Base-by-base conservation (phyloP, 1,284 basidiomycete species). In the Malassezia restricta region DNA sequence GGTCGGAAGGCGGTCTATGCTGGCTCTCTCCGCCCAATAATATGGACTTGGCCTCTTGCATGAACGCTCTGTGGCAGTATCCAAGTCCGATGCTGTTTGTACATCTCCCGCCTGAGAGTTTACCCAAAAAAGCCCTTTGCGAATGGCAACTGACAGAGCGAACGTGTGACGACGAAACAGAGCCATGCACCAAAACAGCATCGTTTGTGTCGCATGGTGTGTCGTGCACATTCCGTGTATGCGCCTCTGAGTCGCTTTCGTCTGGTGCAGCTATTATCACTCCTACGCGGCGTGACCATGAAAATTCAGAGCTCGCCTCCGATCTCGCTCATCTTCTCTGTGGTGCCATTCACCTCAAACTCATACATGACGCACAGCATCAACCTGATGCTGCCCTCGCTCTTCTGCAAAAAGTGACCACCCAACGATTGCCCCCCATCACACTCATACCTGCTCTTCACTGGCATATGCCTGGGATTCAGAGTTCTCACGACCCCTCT, bases 131-230 rank as follows among this genome's bases (percentile, higher is more conserved):
- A 9, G 67, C 70, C 0, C 32, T 31, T 6, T 51, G 67, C 30
- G 70, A 71, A 27, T 73, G 70, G 70, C 70, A 73, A 51, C 30
- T 73, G 9, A 66, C 65, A 5, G 67, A 59, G 3, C 59, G 15
- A 14, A 32, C 30, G 24, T 39, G 24, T 14, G 47, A 15, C 5
- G 47, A 41, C 17, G 42, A 38, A 33, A 43, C 30, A 8, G 15
- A 24, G 6, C 29, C 46, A 3, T 6, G 40, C 28, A n/a, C 38
- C 3, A 14, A 8, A 6, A 15, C 6, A 15, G 52, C 46, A 20
- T 27, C 46, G 12, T 54, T 43, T 17, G 42, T 49, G 29, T 27
- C 7, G 1, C 7, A 14, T 17, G 38, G 31, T 11, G 42, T 54
- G 14, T 15, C n/a, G 20, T 49, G 40, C 42, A 49, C 37, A 9